phyloP scores from a whole-genome alignment of 2,329 filamentous ascomycete species.

The Knoxdaviesia capensis region DNA sequence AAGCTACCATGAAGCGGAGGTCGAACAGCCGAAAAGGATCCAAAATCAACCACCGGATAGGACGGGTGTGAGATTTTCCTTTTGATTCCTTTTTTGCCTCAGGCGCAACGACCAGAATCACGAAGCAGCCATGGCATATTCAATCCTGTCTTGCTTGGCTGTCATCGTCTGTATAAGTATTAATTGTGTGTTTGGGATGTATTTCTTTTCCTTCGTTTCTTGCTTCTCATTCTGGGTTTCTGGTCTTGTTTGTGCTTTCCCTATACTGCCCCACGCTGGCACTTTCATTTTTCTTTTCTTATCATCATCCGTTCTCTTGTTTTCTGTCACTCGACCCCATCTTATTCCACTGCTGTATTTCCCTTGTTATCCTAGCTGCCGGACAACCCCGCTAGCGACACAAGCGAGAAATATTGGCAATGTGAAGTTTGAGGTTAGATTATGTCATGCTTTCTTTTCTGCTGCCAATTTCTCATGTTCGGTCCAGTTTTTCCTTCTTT shows the following conservation, averaged over 20 bases:
- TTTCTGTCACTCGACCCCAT: not conserved
- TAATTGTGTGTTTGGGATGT: no score
- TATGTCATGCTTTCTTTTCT: not conserved
- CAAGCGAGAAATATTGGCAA: not conserved
- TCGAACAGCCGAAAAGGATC: not conserved
- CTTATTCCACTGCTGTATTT: not conserved
- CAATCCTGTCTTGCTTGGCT: not conserved
- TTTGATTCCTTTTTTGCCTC: constrained; percentile 7
- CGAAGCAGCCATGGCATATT: constrained; percentile 9
- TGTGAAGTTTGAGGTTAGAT: not conserved
- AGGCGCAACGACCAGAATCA: constrained; percentile 21
- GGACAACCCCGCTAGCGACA: not conserved
- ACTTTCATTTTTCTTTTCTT: not conserved
- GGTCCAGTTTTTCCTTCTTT: not conserved
- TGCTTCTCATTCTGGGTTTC: not conserved
- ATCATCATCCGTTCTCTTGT: not conserved
- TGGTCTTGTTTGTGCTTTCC: not conserved
- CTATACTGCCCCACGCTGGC: not conserved
- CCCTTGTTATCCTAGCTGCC: not conserved
- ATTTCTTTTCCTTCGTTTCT: no score
- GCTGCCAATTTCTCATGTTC: not conserved
- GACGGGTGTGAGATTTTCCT: no score
- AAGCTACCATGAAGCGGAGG: constrained; percentile 4
- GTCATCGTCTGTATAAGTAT: no score
- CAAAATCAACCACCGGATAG: not conserved